Evolutionary conservation across 2,329 filamentous ascomycete genomes (phyloP).

Genomic region (Aspergillus carbonarius): DNA sequence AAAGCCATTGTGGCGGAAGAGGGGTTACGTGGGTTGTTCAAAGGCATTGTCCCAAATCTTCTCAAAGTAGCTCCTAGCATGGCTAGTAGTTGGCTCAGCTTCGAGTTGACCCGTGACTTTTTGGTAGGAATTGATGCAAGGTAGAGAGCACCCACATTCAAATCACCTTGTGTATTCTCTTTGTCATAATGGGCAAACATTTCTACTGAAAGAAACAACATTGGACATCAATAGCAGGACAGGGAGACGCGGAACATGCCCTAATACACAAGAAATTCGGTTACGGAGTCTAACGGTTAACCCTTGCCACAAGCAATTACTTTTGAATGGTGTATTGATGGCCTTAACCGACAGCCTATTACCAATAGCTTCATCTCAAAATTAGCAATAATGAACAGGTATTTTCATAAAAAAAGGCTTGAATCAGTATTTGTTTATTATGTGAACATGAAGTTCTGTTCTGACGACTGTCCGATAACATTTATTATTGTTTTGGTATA

Average conservation of each 20-base stretch:
- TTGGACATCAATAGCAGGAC: too few species aligned
- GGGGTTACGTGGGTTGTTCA: conserved; percentile 83
- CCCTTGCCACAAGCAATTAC: too few species aligned
- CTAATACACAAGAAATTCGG: too few species aligned
- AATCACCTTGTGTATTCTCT: neutral
- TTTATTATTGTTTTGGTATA: neutral
- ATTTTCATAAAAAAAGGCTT: too few species aligned
- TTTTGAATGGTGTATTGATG: too few species aligned
- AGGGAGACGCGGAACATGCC: too few species aligned
- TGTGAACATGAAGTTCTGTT: neutral
- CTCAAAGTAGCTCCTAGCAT: conserved; percentile 98
- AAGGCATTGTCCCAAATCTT: conserved; percentile 91
- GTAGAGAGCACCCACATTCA: neutral
- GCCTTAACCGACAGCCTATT: too few species aligned
- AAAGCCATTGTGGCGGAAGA: conserved; percentile 79
- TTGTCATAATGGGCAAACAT: neutral
- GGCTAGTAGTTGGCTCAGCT: conserved; percentile 98
- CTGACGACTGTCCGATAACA: neutral
- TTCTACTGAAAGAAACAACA: neutral
- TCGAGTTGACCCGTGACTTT: conserved; percentile 89
- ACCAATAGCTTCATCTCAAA: too few species aligned
- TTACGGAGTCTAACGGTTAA: too few species aligned
- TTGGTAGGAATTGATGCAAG: conserved; percentile 58
- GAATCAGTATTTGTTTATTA: neutral
- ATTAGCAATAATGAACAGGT: too few species aligned